Base-by-base conservation (phyloP, 495 filamentous ascomycete species). In the Bryoglossum gracile region DNA sequence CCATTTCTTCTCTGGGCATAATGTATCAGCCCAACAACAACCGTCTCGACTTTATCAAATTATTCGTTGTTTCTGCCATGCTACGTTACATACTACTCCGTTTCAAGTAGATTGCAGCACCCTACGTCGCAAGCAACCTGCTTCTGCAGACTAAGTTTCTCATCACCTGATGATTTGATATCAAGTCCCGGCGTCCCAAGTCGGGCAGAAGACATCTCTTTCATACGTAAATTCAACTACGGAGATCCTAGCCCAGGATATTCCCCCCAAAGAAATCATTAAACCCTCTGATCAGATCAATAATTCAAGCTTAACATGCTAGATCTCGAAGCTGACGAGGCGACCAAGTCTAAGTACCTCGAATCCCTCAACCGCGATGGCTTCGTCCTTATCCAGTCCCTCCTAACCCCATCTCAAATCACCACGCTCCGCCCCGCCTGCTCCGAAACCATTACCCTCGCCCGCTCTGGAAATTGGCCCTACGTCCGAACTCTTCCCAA, bases 401-500 rank as follows among this genome's bases (percentile, higher is more conserved):
- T 61, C 46, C 46, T 58, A 2, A 50, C 39, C 8, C 25, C 44
- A 0, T 16, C 39, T 2, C 44, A 58, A 52, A 58, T 82, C 25
- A 25, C 54, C 36, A 56, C 64, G 37, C 81, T 87, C 55, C 80
- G 77, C 61, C 44, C 57, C 51, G 77, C 78, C 36, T 73, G 77
- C 35, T 48, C 60, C n/a, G 55, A 68, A 52, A 70, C 76, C 17
- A 80, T 77, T 33, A 56, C 64, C 13, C 67, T 73, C 44, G 80
- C 84, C 30, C 75, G 79, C 51, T 44, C 68, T 6, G 85, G 84
- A 23, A 30, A 65, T 40, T 92, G 86, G 86, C 84, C 83, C 11
- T 74, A 84, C 68, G 77, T 92, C 64, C 82, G 87, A 58, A 89
- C 84, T 3, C 78, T 89, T 16, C 84, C 83, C 42, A 89, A 89